A percentile compares a stretch with the other conserved stretches of the same genome.
Conservation (phyloP, 495 filamentous ascomycete genomes). For the Talaromyces adpressus region DNA sequence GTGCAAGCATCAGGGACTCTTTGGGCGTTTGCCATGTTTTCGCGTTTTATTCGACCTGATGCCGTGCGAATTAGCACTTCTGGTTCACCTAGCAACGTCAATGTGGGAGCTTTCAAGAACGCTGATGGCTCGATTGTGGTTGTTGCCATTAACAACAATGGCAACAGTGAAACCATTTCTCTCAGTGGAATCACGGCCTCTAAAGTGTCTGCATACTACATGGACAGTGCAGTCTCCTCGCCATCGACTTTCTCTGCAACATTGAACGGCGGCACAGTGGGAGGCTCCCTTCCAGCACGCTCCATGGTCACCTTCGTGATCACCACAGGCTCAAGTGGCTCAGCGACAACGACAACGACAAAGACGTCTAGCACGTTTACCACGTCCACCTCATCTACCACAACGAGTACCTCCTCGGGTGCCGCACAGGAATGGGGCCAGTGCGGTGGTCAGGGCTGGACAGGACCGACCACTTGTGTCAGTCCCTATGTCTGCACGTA, state of each 20-base stretch:
- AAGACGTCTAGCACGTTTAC: background rate
- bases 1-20: slow-evolving; percentile 13
- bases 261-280: background rate
- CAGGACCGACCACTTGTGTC: slow-evolving; percentile 40
- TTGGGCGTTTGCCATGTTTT: slow-evolving; percentile 45
- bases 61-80: slow-evolving; percentile 33
- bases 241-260: background rate
- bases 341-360: background rate
- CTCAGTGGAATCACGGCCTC: slow-evolving; percentile 1
- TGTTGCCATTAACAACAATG: slow-evolving; percentile 34
- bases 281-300: background rate
- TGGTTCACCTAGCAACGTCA: slow-evolving; percentile 20
- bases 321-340: background rate
- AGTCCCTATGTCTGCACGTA: slow-evolving; percentile 35
- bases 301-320: background rate
- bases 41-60: slow-evolving; percentile 34
- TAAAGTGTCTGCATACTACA: background rate
- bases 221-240: background rate
- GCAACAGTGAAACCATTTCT: background rate
- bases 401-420: background rate
- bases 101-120: slow-evolving; percentile 39
- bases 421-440: slow-evolving; percentile 35
- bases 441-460: slow-evolving; percentile 44
- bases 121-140: slow-evolving; percentile 34
- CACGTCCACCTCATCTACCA: background rate